Percentiles rank a stretch among this genome's conserved stretches.
Evolutionary conservation across 2,329 filamentous ascomycete genomes (phyloP).

Genomic region (Albophoma yamanashiensis): DNA sequence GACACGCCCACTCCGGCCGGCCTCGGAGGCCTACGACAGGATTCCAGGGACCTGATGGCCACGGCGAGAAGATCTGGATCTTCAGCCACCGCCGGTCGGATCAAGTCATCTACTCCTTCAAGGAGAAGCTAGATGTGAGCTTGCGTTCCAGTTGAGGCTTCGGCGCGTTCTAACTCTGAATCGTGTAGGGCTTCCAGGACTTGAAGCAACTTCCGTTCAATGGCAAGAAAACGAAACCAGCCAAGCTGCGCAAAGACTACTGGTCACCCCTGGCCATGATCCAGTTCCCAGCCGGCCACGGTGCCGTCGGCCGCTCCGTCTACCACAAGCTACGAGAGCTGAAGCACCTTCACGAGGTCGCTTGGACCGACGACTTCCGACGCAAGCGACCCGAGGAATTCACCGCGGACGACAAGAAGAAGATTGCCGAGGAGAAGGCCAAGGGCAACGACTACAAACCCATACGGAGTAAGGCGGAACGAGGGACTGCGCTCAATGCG

Average conservation of each 20-base stretch:
- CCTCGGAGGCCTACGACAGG: constrained; percentile 11
- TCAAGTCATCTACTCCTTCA: constrained; percentile 42
- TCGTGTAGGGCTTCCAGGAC: constrained; percentile 26
- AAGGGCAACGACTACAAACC: constrained; percentile 21
- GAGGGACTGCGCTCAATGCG: constrained; percentile 43
- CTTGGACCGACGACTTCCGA: constrained; percentile 42
- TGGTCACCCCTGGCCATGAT: constrained; percentile 53
- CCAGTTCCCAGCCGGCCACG: constrained; percentile 41
- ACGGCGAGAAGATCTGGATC: constrained; percentile 49
- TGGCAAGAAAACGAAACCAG: constrained; percentile 55
- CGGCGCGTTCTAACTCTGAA: neutral
- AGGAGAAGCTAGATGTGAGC: constrained; percentile 33
- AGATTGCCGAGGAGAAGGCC: constrained; percentile 16
- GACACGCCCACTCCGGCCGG: constrained; percentile 21
- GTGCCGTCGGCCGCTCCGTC: constrained; percentile 44
- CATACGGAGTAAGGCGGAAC: constrained; percentile 27
- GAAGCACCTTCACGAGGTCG: constrained; percentile 49
- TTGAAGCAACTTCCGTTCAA: constrained; percentile 52
- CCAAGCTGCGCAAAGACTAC: constrained; percentile 55
- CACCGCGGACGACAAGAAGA: constrained; percentile 21
- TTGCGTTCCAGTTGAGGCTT: neutral
- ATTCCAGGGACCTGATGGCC: constrained; percentile 23
- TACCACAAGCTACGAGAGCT: constrained; percentile 57
- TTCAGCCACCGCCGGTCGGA: constrained; percentile 39
- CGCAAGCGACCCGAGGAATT: constrained; percentile 24